phyloP scores from a whole-genome alignment of 1,284 basidiomycete species.

The Wolfiporia cocos region DNA sequence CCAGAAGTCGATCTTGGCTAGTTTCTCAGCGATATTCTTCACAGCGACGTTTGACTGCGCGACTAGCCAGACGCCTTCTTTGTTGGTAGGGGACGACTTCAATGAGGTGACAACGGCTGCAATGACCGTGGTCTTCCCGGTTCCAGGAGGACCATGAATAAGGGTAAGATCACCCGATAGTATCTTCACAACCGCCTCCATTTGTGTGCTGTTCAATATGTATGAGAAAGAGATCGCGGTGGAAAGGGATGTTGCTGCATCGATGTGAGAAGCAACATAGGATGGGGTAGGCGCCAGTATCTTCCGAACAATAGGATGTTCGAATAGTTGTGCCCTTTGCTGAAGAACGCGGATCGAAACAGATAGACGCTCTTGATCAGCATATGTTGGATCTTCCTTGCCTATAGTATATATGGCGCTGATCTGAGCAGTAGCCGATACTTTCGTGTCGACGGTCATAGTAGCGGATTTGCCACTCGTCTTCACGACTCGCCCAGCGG shows the following conservation, averaged over 20 bases:
- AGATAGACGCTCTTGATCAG: conserved; percentile 11
- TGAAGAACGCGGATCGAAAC: conserved; percentile 8
- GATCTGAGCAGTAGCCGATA: conserved; percentile 8
- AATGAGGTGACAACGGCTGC: conserved; percentile 22
- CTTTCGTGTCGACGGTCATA: conserved; percentile 3
- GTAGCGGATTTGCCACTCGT: conserved; percentile 12
- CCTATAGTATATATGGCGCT: conserved; percentile 13
- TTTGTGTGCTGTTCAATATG: conserved; percentile 18
- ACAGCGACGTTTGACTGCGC: conserved; percentile 38
- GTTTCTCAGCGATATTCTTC: conserved; percentile 47
- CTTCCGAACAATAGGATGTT: conserved; percentile 4
- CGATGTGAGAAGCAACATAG: too few species aligned
- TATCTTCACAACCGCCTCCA: conserved; percentile 10
- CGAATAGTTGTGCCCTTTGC: conserved; percentile 3
- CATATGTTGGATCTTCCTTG: conserved; percentile 13
- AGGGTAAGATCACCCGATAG: conserved; percentile 5
- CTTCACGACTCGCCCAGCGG: conserved; percentile 3
- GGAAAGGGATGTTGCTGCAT: too few species aligned
- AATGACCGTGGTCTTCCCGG: conserved; percentile 33
- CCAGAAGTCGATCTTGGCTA: conserved; percentile 27
- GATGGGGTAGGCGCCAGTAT: conserved; percentile 1
- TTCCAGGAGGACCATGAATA: conserved; percentile 18
- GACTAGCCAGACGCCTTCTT: conserved; percentile 23
- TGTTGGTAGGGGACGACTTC: conserved; percentile 3
- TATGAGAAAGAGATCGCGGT: too few species aligned